phyloP scores from a whole-genome alignment of 257 asterid genomes.

The Anisodus tanguticus region DNA sequence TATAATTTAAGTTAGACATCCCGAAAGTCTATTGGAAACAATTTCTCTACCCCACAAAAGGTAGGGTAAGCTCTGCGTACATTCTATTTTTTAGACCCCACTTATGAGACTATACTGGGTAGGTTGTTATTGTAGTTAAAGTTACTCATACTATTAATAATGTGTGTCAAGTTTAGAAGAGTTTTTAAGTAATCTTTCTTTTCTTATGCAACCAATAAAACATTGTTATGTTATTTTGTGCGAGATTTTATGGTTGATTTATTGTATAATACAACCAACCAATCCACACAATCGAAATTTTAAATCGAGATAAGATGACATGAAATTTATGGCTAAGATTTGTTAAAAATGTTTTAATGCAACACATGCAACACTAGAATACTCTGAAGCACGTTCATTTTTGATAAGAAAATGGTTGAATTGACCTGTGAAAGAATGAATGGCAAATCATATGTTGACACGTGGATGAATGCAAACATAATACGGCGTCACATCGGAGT shows the following conservation, averaged over 20 bases:
- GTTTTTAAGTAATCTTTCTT: no score
- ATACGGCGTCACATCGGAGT: slow-evolving; percentile 22
- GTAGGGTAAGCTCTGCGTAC: no score
- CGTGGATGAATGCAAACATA: neutral
- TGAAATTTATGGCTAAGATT: neutral
- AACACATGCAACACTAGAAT: neutral
- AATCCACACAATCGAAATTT: neutral
- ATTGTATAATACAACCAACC: neutral
- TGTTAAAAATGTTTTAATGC: neutral
- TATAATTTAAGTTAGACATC: no score
- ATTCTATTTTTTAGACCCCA: no score
- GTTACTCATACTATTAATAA: no score
- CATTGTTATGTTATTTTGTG: no score
- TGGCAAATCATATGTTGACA: neutral
- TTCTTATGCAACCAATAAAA: neutral
- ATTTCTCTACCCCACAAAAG: no score
- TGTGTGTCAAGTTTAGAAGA: no score
- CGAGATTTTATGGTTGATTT: no score
- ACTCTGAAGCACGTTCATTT: neutral
- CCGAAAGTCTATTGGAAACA: no score
- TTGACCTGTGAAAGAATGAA: neutral
- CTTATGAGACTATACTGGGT: no score
- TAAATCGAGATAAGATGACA: neutral
- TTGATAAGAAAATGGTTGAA: neutral
- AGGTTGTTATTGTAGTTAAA: no score